Percentiles rank a stretch among this genome's conserved stretches.
Evolutionary conservation across 768 basidiomycete genomes (phyloP).

Genomic region (Calocybe gangraenosa): DNA sequence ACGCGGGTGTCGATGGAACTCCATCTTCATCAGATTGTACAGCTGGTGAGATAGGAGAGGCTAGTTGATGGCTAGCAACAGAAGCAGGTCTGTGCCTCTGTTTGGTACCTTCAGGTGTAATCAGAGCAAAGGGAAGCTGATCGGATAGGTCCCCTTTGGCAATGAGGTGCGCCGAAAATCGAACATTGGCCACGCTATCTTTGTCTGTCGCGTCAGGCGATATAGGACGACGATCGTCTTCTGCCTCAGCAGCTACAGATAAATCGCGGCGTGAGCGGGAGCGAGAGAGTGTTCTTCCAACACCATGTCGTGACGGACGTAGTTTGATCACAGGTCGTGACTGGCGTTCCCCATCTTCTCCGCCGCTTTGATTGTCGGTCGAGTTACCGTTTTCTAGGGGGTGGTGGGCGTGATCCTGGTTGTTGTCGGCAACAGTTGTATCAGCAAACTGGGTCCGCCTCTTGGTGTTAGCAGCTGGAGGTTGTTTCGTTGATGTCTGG

Average conservation of each 20-base stretch:
- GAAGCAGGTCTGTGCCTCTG: conserved; percentile 35
- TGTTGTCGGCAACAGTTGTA: conserved; percentile 11
- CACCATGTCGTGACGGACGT: conserved; percentile 43
- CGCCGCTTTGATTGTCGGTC: conserved; percentile 27
- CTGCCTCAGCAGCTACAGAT: conserved; percentile 40
- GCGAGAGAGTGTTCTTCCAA: conserved; percentile 44
- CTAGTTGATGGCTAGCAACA: conserved; percentile 23
- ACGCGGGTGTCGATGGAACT: conserved; percentile 33
- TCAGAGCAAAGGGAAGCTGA: conserved; percentile 75
- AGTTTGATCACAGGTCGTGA: conserved; percentile 79
- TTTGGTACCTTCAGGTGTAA: conserved; percentile 61
- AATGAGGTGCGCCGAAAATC: conserved; percentile 70
- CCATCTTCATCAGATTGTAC: conserved; percentile 44
- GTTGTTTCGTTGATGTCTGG: conserved; percentile 35
- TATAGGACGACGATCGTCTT: conserved; percentile 54
- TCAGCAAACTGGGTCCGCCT: conserved; percentile 31
- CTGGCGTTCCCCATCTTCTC: conserved; percentile 47
- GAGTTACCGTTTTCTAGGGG: conserved; percentile 23
- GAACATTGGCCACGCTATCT: conserved; percentile 71
- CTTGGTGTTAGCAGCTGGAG: conserved; percentile 25
- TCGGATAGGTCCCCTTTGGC: conserved; percentile 54
- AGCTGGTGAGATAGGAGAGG: conserved; percentile 22
- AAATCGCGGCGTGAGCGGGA: conserved; percentile 74
- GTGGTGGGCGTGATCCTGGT: conserved; percentile 20
- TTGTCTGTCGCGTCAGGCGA: conserved; percentile 56